These are phyloP conservation scores for Beauveria pseudobassiana DNA, from an alignment of 2,329 filamentous ascomycete species.

Conservation along the genomic window DNA sequence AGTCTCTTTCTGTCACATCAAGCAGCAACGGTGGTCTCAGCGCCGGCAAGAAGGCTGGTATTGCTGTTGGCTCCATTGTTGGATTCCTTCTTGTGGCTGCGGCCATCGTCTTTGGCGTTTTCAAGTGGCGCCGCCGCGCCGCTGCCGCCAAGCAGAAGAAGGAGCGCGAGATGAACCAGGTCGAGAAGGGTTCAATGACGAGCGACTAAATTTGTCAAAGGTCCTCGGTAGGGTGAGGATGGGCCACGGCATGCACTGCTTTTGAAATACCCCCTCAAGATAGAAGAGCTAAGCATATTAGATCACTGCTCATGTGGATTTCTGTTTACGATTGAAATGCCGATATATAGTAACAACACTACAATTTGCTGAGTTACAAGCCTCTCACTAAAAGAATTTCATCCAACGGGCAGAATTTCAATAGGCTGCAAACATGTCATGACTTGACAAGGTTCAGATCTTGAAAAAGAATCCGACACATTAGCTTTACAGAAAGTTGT, in stretches of 20 bases:
- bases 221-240: not conserved
- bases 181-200: not conserved
- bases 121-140: not conserved
- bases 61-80: not conserved
- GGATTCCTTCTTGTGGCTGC: not conserved
- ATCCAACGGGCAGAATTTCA: too few species aligned
- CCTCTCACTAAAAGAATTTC: too few species aligned
- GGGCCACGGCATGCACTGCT: too few species aligned
- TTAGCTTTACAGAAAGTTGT: too few species aligned
- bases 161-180: not conserved
- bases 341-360: not conserved
- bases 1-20: not conserved
- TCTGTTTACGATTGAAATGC: not conserved
- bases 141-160: not conserved
- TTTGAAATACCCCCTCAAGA: too few species aligned
- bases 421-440: too few species aligned
- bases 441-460: too few species aligned
- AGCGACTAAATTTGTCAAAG: not conserved
- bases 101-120: not conserved
- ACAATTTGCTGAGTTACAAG: too few species aligned
- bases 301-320: not conserved
- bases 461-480: too few species aligned
- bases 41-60: not conserved
- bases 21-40: not conserved
- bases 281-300: not conserved